phyloP scores from a whole-genome alignment of 2,329 filamentous ascomycete species.

The Ophiostoma triangulosporum region DNA sequence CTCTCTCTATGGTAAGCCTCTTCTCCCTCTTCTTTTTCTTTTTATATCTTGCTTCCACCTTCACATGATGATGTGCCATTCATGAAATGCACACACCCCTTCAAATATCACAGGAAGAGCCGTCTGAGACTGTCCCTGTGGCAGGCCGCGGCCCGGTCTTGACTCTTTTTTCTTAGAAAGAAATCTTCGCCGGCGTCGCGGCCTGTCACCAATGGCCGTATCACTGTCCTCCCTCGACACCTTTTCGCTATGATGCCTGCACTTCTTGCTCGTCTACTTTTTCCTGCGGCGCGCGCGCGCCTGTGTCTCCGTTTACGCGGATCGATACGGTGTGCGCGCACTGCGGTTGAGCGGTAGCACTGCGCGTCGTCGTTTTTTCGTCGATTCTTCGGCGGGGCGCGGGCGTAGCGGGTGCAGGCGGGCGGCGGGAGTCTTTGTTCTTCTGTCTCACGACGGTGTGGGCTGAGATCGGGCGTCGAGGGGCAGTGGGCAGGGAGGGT shows the following conservation, averaged over 20 bases:
- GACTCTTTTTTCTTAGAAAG: background rate
- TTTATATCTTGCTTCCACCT: conserved; percentile 14
- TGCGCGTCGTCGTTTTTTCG: background rate
- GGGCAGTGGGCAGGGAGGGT: conserved; percentile 21
- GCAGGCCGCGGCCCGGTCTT: background rate
- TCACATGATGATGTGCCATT: conserved; percentile 16
- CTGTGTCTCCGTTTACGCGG: conserved; percentile 6
- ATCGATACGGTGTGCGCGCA: conserved; percentile 3
- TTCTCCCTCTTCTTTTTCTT: background rate
- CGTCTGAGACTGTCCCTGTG: conserved; percentile 25
- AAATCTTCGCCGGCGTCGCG: conserved; percentile 9
- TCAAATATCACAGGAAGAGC: conserved; percentile 26
- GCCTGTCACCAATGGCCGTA: background rate
- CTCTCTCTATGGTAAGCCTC: background rate
- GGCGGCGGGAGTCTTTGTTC: background rate
- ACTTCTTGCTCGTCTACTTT: background rate
- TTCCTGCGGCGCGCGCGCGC: background rate
- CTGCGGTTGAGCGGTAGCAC: conserved; percentile 1
- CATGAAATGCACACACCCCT: conserved; percentile 15
- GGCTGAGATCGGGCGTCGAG: conserved; percentile 17
- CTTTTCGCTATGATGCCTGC: conserved; percentile 4
- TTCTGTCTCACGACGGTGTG: too few species aligned
- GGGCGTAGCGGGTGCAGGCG: background rate
- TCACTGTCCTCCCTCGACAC: background rate
- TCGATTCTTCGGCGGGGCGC: too few species aligned